These are phyloP conservation scores for Luvunga scandens DNA, from an alignment of 345 rosid genomes.

Conservation along the genomic window DNA sequence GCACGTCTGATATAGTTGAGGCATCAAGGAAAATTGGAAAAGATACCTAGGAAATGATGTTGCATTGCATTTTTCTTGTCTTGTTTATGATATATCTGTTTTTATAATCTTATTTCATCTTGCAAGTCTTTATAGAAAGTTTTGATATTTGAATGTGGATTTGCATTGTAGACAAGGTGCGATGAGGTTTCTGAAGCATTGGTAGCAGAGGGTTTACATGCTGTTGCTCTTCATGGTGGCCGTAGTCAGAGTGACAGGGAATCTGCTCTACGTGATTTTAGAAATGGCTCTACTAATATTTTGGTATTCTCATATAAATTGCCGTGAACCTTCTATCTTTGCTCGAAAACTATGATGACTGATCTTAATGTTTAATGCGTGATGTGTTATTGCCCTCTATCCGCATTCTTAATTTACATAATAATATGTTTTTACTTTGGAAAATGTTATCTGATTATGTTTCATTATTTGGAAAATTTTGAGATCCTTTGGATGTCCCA, in stretches of 20 bases:
- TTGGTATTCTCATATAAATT: conserved; percentile 25
- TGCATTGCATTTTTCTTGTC: not conserved
- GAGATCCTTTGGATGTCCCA: not conserved
- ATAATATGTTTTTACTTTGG: not conserved
- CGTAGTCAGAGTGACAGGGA: conserved; percentile 44
- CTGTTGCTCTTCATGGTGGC: conserved; percentile 44
- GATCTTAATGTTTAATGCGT: not conserved
- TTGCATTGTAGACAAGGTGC: conserved; percentile 30
- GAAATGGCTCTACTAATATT: conserved; percentile 33
- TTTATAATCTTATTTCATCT: not conserved
- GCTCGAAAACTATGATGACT: not conserved
- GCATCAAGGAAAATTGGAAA: not conserved
- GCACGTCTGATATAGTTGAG: not conserved
- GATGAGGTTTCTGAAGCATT: conserved; percentile 38
- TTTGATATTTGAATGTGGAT: conserved; percentile 5
- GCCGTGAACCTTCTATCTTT: not conserved
- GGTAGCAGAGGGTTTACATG: conserved; percentile 41
- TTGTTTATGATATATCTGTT: not conserved
- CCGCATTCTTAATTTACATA: not conserved
- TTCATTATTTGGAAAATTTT: not conserved
- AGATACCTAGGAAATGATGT: not conserved
- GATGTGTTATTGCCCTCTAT: not conserved
- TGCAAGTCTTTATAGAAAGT: not conserved
- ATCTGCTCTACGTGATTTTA: conserved; percentile 38
- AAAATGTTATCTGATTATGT: not conserved